Base-by-base conservation (phyloP, 2,329 filamentous ascomycete genomes). In the Cladosporium sp. region DNA sequence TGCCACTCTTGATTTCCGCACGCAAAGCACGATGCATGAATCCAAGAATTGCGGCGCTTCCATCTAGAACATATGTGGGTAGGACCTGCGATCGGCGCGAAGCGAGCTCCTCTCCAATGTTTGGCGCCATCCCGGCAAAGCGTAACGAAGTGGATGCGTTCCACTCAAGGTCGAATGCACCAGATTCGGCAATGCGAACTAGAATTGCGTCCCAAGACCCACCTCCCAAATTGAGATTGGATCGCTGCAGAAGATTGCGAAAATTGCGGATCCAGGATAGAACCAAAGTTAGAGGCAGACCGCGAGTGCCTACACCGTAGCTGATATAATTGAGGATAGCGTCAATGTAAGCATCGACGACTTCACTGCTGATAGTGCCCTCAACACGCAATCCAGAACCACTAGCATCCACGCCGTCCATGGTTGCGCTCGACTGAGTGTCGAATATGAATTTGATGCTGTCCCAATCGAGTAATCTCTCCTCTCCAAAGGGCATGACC, bases 351-450 rank as follows among this genome's bases (percentile, higher is more conserved):
- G 78, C 76, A 48, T 74, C 69, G 22, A 83, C 72, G 9, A 84
- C 74, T 64, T 85, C 82, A 40, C 72, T 71, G 60, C 80, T 83
- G 59, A 85, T 74, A 0, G 77, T 82, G 46, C 71, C 66, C 35
- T 66, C 64, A 9, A 73, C 69, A 37, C 62, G 60, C 9, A 53
- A 22, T 28, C 22, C 22, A 5, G 22, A 28, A 3, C 40, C 32
- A 16, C 52, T 37, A 7, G 43, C 46, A 4, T 48, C 28, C 1
- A 53, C 43, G 8, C 51, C 48, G 37, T 63, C 59, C 55, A 59
- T 61, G 8, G 49, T 60, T 8, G 54, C 43, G 32, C 53, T 16
- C 50, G 56, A 18, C 35, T 51, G 61, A 4, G 60, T 64, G 38
- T 65, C 65, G 55, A 66, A 66, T 8, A 63, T 40, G 41, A 61